Evolutionary conservation across 345 rosid genomes (phyloP), one percentile per base, ranked within the genome.

Genomic region (Litchi chinensis): DNA sequence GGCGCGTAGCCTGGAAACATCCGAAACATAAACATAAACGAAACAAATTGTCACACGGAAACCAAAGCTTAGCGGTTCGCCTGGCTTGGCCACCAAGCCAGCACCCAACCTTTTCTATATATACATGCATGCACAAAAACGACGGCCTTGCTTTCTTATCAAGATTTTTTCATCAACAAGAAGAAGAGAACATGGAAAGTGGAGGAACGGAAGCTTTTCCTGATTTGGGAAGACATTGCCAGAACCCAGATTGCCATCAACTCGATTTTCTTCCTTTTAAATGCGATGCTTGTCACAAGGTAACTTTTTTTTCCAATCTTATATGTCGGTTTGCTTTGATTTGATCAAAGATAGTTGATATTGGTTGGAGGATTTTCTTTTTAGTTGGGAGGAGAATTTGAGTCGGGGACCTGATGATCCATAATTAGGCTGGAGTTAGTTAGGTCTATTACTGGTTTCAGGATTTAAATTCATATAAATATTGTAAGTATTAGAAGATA

Each of bases 191-290:
- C 57, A 86, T 86, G 91, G 86, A 80, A 79, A 92, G 82, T 77
- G 93, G 93, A 86, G 97, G 99, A 85, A 93, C 98, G 8, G 96
- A 95, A 83, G 97, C 96, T 82, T 93, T 92, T 77, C 95, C 96
- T 26, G 90, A 91, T 87, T 76, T 93, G 66, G 99, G 96, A 18
- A 79, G 80, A 48, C 96, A 93, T 54, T 93, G 98, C 84, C 96
- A 90, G 78, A 80, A 85, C 71, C 80, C 89, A 7, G 90, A 88
- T 68, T 95, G 99, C 85, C 83, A 85, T 48, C 95, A 88, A 73
- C 91, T 95, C 65, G 98, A 93, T 89, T 95, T 95, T 63, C 91
- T 93, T 10, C 97, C 98, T 39, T 93, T 95, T 81, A 88, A 60
- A 59, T 93, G 98, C 76, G 85, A 90, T 3, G 87, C 87, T 28